phyloP scores from a whole-genome alignment of 768 basidiomycete species.

The Leucogyrophana mollusca region DNA sequence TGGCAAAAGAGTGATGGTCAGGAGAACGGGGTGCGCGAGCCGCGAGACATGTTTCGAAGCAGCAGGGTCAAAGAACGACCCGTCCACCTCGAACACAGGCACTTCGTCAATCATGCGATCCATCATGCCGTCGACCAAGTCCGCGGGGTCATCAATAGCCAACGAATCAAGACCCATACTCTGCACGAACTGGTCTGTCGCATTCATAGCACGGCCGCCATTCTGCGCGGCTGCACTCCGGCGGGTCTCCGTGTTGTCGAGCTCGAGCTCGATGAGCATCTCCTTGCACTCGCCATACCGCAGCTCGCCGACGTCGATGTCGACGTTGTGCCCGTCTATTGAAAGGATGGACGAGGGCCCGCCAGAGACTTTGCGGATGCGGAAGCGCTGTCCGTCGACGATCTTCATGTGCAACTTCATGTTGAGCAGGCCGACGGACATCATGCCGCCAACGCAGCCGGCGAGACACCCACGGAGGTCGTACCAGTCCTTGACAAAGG shows the following conservation, averaged over 20 bases:
- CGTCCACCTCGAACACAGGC: slow-evolving; percentile 94
- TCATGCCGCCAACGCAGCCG: slow-evolving; percentile 94
- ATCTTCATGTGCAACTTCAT: slow-evolving; percentile 97
- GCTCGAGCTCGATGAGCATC: slow-evolving; percentile 94
- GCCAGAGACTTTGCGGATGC: slow-evolving; percentile 92
- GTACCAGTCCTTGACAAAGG: slow-evolving; percentile 98
- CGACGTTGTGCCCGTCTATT: slow-evolving; percentile 91
- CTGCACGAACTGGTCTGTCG: slow-evolving; percentile 87
- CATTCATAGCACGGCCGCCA: slow-evolving; percentile 50
- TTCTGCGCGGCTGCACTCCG: slow-evolving; percentile 11
- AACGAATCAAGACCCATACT: slow-evolving; percentile 80
- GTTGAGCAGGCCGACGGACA: slow-evolving; percentile 88
- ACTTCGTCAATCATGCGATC: slow-evolving; percentile 97
- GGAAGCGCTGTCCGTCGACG: slow-evolving; percentile 87
- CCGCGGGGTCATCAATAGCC: slow-evolving; percentile 63
- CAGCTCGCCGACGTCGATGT: slow-evolving; percentile 92
- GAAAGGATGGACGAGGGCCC: slow-evolving; percentile 84
- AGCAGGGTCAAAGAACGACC: slow-evolving; percentile 90
- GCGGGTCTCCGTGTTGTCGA: slow-evolving; percentile 67
- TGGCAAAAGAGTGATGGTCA: slow-evolving; percentile 90
- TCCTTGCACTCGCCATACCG: slow-evolving; percentile 97
- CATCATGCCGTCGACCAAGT: slow-evolving; percentile 90
- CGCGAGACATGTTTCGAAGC: slow-evolving; percentile 82
- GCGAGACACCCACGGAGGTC: slow-evolving; percentile 90
- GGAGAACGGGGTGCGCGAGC: slow-evolving; percentile 89